Conservation (phyloP, 768 basidiomycete genomes). For the Collybia sp. region DNA sequence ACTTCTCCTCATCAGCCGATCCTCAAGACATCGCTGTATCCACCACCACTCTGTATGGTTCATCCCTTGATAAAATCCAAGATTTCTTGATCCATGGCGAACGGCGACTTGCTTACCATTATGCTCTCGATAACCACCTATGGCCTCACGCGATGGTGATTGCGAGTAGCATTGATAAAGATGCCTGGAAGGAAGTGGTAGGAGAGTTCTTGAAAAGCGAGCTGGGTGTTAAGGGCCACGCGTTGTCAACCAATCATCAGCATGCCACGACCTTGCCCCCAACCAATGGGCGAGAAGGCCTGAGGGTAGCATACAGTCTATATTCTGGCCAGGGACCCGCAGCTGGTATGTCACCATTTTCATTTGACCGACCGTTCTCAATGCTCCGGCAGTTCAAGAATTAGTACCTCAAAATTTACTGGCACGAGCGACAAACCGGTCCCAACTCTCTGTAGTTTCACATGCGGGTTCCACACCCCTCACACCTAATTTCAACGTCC, state of each 20-base stretch:
- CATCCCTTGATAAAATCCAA: constrained; percentile 73
- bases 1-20: constrained; percentile 13
- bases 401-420: constrained; percentile 56
- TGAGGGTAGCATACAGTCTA: constrained; percentile 78
- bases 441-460: constrained; percentile 31
- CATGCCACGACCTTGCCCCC: constrained; percentile 13
- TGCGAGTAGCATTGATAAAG: constrained; percentile 88
- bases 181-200: constrained; percentile 89
- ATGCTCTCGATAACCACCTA: constrained; percentile 81
- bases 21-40: constrained; percentile 50
- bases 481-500: constrained; percentile 57
- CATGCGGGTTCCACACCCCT: constrained; percentile 42
- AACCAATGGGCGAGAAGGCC: constrained; percentile 58
- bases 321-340: constrained; percentile 80
- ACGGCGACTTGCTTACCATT: constrained; percentile 80
- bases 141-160: constrained; percentile 98
- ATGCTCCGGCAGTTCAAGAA: constrained; percentile 57
- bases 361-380: constrained; percentile 4
- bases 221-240: constrained; percentile 39
- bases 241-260: constrained; percentile 2
- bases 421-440: constrained; percentile 31
- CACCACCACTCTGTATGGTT: constrained; percentile 53
- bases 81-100: constrained; percentile 79
- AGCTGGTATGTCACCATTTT: constrained; percentile 45
- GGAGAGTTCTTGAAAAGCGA: constrained; percentile 81